Evolutionary conservation across 2,329 filamentous ascomycete species (phyloP), one percentile per base, ranked within the genome.

Genomic region (Penicillium sp.): DNA sequence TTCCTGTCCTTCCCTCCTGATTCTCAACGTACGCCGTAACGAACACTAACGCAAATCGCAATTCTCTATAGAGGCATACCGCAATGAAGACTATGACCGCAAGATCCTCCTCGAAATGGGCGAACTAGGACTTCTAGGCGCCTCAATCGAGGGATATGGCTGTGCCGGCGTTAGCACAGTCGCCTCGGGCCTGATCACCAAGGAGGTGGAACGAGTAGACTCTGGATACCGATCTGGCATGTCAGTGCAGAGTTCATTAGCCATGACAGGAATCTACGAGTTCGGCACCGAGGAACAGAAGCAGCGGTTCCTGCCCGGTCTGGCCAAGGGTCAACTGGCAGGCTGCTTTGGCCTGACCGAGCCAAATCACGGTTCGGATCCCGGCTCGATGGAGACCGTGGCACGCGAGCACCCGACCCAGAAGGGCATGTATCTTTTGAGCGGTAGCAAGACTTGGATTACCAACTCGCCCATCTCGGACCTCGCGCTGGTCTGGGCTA

Each of bases 381-480:
- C 92, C 5, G 92, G 91, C 13, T 90, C 88, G 31, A 93, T 96
- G 91, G 92, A 96, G 80, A 91, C 88, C 5, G 82, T 84, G 9
- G 92, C 92, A n/a, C 91, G 87, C 70, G 87, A 87, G 45, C 91
- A 96, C 70, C 90, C 91, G 5, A 87, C 85, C 7, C 92, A 92
- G 79, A 88, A 90, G 68, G 92, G 91, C 1, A 91, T 91, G 72
- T 89, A 88, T 65, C 83, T 87, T 39, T 77, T 96, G 31, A 91
- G 87, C 42, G 92, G 92, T 1, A 79, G 89, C 46, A 96, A 96
- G 81, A 96, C 92, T 0, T 96, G 92, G 92, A 96, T 96, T 71
- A 96, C 92, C 13, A 96, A 96, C 75, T 93, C 90, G 7, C 92
- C 92, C 3, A 95, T 96, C 65, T 85, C 91, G 1, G 91, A 96